These are phyloP conservation scores for Podila verticillata DNA, from an alignment of 192 early-diverging fungal genomes.

Conservation along the genomic window DNA sequence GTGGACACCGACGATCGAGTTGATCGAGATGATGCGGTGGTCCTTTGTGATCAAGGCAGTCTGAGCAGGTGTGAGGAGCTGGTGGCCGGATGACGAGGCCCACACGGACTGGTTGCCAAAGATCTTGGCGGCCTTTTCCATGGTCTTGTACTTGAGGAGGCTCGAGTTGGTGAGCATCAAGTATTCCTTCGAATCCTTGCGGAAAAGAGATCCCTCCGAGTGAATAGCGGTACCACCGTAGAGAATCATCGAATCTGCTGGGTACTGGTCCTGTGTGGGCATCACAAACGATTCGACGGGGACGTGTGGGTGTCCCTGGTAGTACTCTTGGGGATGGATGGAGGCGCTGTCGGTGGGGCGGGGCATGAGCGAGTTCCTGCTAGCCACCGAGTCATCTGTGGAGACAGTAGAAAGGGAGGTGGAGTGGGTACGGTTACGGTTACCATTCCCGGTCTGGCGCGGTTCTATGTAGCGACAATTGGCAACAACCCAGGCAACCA, in stretches of 20 bases:
- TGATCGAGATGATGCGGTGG: conserved; percentile 31
- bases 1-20: conserved; percentile 42
- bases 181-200: conserved; percentile 43
- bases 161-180: conserved; percentile 40
- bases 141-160: conserved; percentile 46
- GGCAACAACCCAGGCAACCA: no score
- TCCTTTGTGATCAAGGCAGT: conserved; percentile 38
- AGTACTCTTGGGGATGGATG: conserved; percentile 18
- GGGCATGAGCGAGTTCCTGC: conserved; percentile 39
- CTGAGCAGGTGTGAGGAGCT: conserved; percentile 44
- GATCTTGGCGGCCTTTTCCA: conserved; percentile 48
- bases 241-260: conserved; percentile 36
- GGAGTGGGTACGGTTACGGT: conserved; percentile 27
- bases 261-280: conserved; percentile 44
- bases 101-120: conserved; percentile 52
- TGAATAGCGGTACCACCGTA: conserved; percentile 40
- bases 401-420: conserved; percentile 34
- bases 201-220: conserved; percentile 38
- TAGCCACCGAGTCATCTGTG: conserved; percentile 38
- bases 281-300: conserved; percentile 41
- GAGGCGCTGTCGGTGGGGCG: conserved; percentile 6
- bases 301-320: conserved; percentile 34
- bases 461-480: not conserved
- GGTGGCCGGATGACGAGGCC: conserved; percentile 44
- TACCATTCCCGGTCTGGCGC: not conserved